Evolutionary conservation across 805 yeast genomes (phyloP).

Genomic region (Groenewaldozyma tartarivorans): DNA sequence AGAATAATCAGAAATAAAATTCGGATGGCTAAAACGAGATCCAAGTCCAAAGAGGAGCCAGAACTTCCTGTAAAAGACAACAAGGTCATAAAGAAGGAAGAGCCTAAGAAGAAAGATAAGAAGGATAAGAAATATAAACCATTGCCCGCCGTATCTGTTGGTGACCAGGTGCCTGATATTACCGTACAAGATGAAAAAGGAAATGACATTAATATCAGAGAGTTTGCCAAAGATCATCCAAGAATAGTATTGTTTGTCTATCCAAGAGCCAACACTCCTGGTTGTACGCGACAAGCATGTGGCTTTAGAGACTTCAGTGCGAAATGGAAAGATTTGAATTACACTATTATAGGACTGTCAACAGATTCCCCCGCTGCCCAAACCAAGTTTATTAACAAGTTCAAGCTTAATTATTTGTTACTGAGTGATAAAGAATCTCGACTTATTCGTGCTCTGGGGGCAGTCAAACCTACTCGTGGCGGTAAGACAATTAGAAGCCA

Average conservation of each 20-base stretch:
- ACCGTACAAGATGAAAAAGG: slow-evolving; percentile 60
- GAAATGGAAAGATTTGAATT: slow-evolving; percentile 40
- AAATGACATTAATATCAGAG: slow-evolving; percentile 42
- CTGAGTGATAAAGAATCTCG: slow-evolving; percentile 66
- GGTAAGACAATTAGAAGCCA: slow-evolving; percentile 88
- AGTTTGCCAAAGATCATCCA: slow-evolving; percentile 28
- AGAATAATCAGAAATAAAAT: too few species aligned
- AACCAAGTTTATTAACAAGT: slow-evolving; percentile 62
- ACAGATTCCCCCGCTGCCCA: slow-evolving; percentile 78
- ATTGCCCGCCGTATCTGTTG: too few species aligned
- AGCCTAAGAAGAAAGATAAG: slow-evolving; percentile 9
- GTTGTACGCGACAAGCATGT: slow-evolving; percentile 90
- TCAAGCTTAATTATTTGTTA: slow-evolving; percentile 61
- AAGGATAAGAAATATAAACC: too few species aligned
- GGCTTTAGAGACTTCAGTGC: slow-evolving; percentile 69
- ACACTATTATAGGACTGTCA: slow-evolving; percentile 68
- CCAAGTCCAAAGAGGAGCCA: slow-evolving; percentile 6
- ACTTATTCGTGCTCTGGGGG: slow-evolving; percentile 69
- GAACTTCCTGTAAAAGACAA: slow-evolving; percentile 4
- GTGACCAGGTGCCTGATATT: slow-evolving; percentile 59
- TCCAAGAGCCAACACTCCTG: slow-evolving; percentile 91
- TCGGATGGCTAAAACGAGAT: too few species aligned
- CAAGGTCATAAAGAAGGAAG: slow-evolving; percentile 2
- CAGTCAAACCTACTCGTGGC: slow-evolving; percentile 48
- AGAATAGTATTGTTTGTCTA: slow-evolving; percentile 52